A percentile compares a stretch with the other conserved stretches of the same genome.
These are phyloP conservation scores for Musa troglodytarum DNA, from an alignment of 176 grass and related monocot genomes.

Conservation along the genomic window DNA sequence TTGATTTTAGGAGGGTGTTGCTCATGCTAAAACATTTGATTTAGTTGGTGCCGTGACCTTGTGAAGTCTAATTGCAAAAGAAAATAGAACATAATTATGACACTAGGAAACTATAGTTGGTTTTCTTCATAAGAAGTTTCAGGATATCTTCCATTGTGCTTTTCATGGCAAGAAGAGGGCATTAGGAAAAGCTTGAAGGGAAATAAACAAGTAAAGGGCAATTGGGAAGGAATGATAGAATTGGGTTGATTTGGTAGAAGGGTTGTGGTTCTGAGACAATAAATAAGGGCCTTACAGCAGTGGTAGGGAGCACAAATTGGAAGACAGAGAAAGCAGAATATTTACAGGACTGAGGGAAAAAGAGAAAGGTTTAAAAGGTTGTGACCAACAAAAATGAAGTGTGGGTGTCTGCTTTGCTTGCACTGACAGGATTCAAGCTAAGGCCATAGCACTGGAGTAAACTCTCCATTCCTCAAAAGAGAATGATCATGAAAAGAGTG, in stretches of 20 bases:
- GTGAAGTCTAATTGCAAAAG: neutral
- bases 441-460: neutral
- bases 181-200: neutral
- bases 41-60: neutral
- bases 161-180: neutral
- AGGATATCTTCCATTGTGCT: slow-evolving; percentile 40
- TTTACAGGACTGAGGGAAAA: slow-evolving; percentile 5
- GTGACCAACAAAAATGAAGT: slow-evolving; percentile 26
- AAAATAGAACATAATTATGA: neutral
- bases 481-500: slow-evolving; percentile 17
- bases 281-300: neutral
- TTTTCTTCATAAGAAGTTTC: slow-evolving; percentile 70
- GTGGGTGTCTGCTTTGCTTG: slow-evolving; percentile 76
- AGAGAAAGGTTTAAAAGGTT: slow-evolving; percentile 8
- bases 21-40: too few relatives aligned
- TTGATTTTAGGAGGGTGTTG: too few relatives aligned
- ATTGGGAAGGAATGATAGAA: neutral
- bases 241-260: neutral
- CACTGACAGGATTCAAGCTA: slow-evolving; percentile 82
- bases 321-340: neutral
- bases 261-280: neutral
- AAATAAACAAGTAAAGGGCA: neutral
- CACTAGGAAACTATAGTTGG: slow-evolving; percentile 16
- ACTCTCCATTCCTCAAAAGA: too few relatives aligned
- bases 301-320: neutral